Evolutionary conservation across 2,329 filamentous ascomycete species (phyloP).

Genomic region (Aspergillus terreus): DNA sequence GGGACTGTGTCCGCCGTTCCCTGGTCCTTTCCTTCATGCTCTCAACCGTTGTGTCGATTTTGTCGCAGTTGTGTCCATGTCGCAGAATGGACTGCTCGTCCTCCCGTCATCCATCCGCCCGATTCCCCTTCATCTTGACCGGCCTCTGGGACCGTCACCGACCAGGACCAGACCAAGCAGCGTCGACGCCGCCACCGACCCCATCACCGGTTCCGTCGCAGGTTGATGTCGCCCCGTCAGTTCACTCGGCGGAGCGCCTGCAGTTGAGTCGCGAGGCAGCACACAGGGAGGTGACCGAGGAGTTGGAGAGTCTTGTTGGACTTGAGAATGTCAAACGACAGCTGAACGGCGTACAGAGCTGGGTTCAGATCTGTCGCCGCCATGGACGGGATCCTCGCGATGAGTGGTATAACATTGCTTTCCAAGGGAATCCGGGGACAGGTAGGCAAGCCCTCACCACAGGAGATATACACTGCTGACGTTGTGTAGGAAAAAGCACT

Average conservation of each 20-base stretch:
- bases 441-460: conserved; percentile 1
- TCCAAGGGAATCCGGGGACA: conserved; percentile 18
- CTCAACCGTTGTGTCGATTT: conserved; percentile 6
- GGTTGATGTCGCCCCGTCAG: neutral
- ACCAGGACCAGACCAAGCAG: conserved; percentile 4
- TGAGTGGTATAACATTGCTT: conserved; percentile 19
- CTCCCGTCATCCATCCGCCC: conserved; percentile 9
- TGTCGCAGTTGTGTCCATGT: conserved; percentile 9
- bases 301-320: conserved; percentile 13
- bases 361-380: conserved; percentile 18
- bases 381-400: conserved; percentile 17
- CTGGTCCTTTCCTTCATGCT: conserved; percentile 8
- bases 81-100: conserved; percentile 15
- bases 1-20: neutral
- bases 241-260: conserved; percentile 7
- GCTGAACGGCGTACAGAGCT: conserved; percentile 16
- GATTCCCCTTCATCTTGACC: conserved; percentile 14
- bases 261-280: conserved; percentile 8
- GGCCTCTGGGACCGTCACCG: conserved; percentile 10
- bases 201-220: neutral
- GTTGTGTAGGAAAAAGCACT: conserved; percentile 11
- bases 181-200: conserved; percentile 2
- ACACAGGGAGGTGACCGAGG: conserved; percentile 10
- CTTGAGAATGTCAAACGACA: conserved; percentile 18
- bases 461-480: neutral